Base-by-base conservation (phyloP, 768 basidiomycete species). In the Mycena albidolilacea region DNA sequence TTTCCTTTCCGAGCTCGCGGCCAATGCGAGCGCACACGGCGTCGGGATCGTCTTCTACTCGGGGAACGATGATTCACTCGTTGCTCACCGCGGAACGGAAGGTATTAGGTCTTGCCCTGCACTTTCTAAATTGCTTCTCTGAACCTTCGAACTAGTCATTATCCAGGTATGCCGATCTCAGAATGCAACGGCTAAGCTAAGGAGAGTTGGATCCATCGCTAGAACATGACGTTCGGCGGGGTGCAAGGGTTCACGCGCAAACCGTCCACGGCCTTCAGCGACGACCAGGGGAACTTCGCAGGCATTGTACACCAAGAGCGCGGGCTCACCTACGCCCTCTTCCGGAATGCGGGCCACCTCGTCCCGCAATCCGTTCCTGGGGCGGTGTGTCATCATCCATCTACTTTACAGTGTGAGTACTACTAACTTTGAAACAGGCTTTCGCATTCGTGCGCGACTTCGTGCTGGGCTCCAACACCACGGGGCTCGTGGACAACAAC, bases 141-240 rank as follows among this genome's bases (percentile, higher is more conserved):
- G 1, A 61, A 23, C 67, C 83, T 1, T 62, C 43, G 15, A 21
- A 39, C 48, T 30, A 74, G 83, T 82, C 7, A 79, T 81, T 30
- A 87, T 86, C 35, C 85, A 85, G 73, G 85, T 86, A 46, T 63
- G 64, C 37, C 19, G n/a, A 23, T 54, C 23, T 21, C 52, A 30
- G 19, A 8, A 50, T n/a, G 19, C 30, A 41, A n/a, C 12, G 39
- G 5, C 7, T 6, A 19, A 17, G n/a, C 21, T 6, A 38, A 17
- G n/a, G 11, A 23, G 3, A 44, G 21, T 61, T 23, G 5, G 11
- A 43, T n/a, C 14, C 38, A 0, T 5, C 39, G 9, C 35, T 35
- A 89, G 89, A 90, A 90, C 67, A 88, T 87, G 59, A 88, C 89
- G 0, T 90, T 88, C 62, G 89, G 86, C 17, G 89, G 87, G 3